Base-by-base conservation (phyloP, 768 basidiomycete species). In the Pulveroboletus sp. region DNA sequence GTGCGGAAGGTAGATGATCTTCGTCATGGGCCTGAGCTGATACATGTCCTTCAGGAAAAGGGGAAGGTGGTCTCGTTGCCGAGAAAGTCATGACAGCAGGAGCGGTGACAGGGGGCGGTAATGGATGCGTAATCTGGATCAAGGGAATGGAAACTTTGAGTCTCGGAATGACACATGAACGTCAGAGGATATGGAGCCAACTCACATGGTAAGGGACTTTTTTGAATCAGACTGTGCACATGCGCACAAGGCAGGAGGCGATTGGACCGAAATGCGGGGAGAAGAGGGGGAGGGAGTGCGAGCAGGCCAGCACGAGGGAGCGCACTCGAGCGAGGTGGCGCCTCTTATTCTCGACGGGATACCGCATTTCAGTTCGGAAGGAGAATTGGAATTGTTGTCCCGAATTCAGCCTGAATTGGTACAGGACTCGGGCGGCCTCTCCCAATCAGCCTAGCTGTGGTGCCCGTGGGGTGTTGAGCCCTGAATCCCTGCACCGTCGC, bases 1-100 rank as follows among this genome's bases (percentile, higher is more conserved):
- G 70, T 31, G 70, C 68, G 55, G 69, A 59, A 43, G 68, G 60
- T 13, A 70, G 61, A 49, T 61, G 57, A 51, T 73, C 71, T 8
- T 69, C 70, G 43, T 67, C 68, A 1, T 56, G 62, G 47, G 44
- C 57, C 39, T 57, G 62, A 37, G 24, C 24, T 58, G 54, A 54
- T 62, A 58, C 62, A 65, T 15, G 47, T 7, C 21, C 48, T 14
- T 64, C 62, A 18, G 56, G 57, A 28, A 56, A 49, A 4, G 69
- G 69, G 43, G 68, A 68, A n/a, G 67, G 55, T 2, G 70, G 66
- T 48, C 71, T 64, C 39, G 65, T 64, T 30, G 68, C 57, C 26
- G 65, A 57, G 53, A 71, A 69, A 43, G 71, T 46, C 71, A 72
- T 71, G 46, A 55, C 54, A 49, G 54, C 18, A 51, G 46, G 43